phyloP scores from a whole-genome alignment of 164 flowering plant species.

The Stephania yunnanensis region DNA sequence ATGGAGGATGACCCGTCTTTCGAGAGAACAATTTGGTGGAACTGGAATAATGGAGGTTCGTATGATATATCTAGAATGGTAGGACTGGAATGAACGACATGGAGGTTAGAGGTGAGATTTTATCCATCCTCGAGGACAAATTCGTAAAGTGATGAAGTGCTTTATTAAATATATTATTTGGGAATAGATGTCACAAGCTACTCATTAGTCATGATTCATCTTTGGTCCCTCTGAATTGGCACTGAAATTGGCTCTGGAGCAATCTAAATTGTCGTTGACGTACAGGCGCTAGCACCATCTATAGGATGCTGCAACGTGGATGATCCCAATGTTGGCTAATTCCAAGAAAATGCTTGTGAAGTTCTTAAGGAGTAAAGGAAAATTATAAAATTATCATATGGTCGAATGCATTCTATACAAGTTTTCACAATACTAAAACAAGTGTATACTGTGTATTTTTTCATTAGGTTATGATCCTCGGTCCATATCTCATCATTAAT shows the following conservation, averaged over 20 bases:
- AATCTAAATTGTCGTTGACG: too few species aligned
- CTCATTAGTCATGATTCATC: too few species aligned
- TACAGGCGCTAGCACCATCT: not conserved
- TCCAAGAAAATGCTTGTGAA: not conserved
- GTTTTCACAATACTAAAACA: not conserved
- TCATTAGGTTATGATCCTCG: not conserved
- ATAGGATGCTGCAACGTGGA: not conserved
- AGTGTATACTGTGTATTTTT: not conserved
- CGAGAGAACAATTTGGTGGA: too few species aligned
- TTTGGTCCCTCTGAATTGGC: too few species aligned
- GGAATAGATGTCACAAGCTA: not conserved
- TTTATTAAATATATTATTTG: not conserved
- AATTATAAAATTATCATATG: not conserved
- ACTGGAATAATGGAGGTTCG: too few species aligned
- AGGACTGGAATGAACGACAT: too few species aligned
- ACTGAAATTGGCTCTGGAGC: too few species aligned
- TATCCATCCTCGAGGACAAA: not conserved
- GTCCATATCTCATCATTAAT: not conserved
- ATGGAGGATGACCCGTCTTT: too few species aligned
- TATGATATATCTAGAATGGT: too few species aligned
- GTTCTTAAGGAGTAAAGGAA: not conserved
- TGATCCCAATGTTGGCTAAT: not conserved
- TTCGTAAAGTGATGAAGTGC: not conserved
- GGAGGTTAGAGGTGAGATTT: not conserved
- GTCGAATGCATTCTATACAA: not conserved